A percentile compares a stretch with the other conserved stretches of the same genome.
These are phyloP conservation scores for Eimeria nieschulzi DNA, from an alignment of 169 alveolate genomes.

Conservation along the genomic window DNA sequence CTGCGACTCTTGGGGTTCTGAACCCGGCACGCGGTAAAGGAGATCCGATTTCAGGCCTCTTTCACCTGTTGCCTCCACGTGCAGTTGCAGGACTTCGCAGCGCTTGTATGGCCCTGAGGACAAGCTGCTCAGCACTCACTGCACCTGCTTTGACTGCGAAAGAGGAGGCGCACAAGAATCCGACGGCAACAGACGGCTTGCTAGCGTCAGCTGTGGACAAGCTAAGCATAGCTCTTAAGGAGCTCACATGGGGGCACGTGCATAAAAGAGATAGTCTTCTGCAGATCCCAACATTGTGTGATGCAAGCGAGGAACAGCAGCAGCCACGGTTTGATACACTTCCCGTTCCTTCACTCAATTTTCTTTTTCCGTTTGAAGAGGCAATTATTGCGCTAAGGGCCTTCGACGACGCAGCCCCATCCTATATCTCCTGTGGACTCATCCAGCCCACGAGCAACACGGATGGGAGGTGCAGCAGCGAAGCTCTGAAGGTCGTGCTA, in stretches of 20 bases:
- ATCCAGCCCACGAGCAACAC: conserved; percentile 22
- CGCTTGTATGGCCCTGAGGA: conserved; percentile 19
- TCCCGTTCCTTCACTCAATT: conserved; percentile 66
- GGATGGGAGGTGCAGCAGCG: not conserved
- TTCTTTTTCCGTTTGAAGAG: conserved; percentile 37
- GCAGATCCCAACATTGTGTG: not conserved
- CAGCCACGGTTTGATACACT: conserved; percentile 60
- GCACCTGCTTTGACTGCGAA: conserved; percentile 17
- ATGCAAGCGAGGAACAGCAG: conserved; percentile 2
- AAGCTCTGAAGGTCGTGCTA: not conserved
- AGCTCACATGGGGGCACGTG: not conserved
- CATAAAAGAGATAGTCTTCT: conserved; percentile 8
- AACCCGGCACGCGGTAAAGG: not conserved
- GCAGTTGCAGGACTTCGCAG: conserved; percentile 54
- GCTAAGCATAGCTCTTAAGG: not conserved
- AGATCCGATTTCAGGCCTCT: not conserved
- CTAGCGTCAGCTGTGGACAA: conserved; percentile 17
- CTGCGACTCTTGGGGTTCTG: not conserved
- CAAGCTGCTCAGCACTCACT: conserved; percentile 2
- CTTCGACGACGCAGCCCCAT: conserved; percentile 33
- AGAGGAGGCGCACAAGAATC: not conserved
- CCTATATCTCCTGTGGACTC: not conserved
- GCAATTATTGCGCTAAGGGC: conserved; percentile 15
- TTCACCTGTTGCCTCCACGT: conserved; percentile 38
- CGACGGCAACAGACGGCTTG: not conserved